These are phyloP conservation scores for Ambrosia trifida DNA, from an alignment of 129 eudicot genomes.

Conservation along the genomic window DNA sequence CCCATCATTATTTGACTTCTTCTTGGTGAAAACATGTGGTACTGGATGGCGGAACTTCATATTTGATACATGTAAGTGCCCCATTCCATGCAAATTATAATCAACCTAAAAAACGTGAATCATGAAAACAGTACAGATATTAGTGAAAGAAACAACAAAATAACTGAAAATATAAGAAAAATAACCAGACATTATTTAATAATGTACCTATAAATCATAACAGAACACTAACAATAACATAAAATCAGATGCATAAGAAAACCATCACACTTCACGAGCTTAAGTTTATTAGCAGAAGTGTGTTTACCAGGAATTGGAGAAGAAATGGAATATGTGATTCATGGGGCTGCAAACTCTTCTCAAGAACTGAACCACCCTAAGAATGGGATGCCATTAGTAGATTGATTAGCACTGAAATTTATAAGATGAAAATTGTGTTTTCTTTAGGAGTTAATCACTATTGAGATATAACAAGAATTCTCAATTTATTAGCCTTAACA, in stretches of 20 bases:
- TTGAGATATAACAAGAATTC: background rate
- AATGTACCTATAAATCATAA: background rate
- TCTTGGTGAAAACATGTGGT: slow-evolving; percentile 46
- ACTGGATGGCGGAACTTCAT: slow-evolving; percentile 83
- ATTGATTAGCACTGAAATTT: background rate
- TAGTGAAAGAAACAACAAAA: slow-evolving; percentile 12
- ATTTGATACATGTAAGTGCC: slow-evolving; percentile 84
- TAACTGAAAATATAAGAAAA: background rate
- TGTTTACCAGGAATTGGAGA: slow-evolving; percentile 85
- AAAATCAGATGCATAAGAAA: slow-evolving; percentile 15
- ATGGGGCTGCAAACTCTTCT: slow-evolving; percentile 80
- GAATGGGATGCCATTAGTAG: slow-evolving; percentile 17
- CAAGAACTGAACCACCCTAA: slow-evolving; percentile 80
- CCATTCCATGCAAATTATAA: slow-evolving; percentile 95
- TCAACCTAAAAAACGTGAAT: slow-evolving; percentile 51
- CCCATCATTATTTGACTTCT: slow-evolving; percentile 33
- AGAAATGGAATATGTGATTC: slow-evolving; percentile 97
- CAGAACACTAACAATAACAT: slow-evolving; percentile 19
- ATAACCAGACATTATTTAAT: background rate
- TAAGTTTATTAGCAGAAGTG: slow-evolving; percentile 15
- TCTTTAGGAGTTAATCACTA: background rate
- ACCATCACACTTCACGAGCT: slow-evolving; percentile 7
- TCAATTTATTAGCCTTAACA: slow-evolving; percentile 6
- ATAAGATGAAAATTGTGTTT: background rate
- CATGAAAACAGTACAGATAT: background rate